Evolutionary conservation across 2,329 filamentous ascomycete species (phyloP).

Genomic region (Daldinia sp.): DNA sequence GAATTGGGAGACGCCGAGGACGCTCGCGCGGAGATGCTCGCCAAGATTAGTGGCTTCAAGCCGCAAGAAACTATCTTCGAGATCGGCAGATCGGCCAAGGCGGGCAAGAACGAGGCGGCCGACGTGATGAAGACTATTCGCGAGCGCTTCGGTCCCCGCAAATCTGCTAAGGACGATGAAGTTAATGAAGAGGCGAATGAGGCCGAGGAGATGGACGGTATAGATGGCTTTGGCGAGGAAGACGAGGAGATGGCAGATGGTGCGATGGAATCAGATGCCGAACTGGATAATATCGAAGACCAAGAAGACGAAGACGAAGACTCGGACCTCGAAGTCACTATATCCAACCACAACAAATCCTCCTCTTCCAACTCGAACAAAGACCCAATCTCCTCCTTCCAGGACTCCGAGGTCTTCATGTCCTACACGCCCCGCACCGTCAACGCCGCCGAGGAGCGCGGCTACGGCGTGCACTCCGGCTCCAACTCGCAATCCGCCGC

Average conservation of each 20-base stretch:
- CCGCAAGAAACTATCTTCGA: conserved; percentile 98
- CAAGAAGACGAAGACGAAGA: conserved; percentile 60
- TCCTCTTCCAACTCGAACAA: conserved; percentile 24
- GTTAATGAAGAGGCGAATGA: conserved; percentile 53
- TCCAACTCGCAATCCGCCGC: conserved; percentile 69
- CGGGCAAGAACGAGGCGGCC: conserved; percentile 71
- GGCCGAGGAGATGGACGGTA: conserved; percentile 31
- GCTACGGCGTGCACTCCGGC: conserved; percentile 91
- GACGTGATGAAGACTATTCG: conserved; percentile 81
- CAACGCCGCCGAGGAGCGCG: conserved; percentile 88
- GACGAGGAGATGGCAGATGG: conserved; percentile 49
- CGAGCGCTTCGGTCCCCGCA: conserved; percentile 74
- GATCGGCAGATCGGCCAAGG: conserved; percentile 79
- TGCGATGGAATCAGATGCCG: conserved; percentile 53
- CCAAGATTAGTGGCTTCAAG: conserved; percentile 86
- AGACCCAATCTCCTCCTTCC: conserved; percentile 71
- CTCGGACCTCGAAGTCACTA: conserved; percentile 74
- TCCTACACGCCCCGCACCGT: conserved; percentile 86
- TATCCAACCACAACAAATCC: conserved; percentile 68
- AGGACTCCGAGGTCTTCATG: conserved; percentile 95
- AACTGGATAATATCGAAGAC: conserved; percentile 44
- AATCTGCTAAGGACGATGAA: conserved; percentile 58
- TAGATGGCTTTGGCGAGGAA: conserved; percentile 44
- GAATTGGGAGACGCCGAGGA: conserved; percentile 74
- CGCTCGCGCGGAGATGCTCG: conserved; percentile 86